These are phyloP conservation scores for Exophiala aquamarina DNA, from an alignment of 2,329 filamentous ascomycete genomes.

Conservation along the genomic window DNA sequence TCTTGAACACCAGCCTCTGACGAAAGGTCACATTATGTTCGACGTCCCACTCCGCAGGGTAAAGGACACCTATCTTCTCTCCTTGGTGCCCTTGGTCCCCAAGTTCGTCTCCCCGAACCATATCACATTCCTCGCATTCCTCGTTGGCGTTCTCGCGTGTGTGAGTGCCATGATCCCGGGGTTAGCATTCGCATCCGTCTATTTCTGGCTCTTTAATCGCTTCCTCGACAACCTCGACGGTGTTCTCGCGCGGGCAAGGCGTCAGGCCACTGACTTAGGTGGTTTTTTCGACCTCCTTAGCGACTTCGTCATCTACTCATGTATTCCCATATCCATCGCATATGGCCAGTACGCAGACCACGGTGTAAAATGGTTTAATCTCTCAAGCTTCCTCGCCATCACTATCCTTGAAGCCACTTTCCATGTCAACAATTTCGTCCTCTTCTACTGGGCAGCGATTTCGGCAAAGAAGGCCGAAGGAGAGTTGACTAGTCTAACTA, in stretches of 20 bases:
- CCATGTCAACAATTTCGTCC: slow-evolving; percentile 34
- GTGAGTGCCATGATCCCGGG: not conserved
- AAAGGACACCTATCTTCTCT: not conserved
- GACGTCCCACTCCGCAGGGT: not conserved
- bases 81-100: not conserved
- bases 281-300: slow-evolving; percentile 31
- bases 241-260: slow-evolving; percentile 26
- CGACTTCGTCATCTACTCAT: slow-evolving; percentile 33
- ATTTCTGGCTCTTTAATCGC: slow-evolving; percentile 29
- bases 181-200: not conserved
- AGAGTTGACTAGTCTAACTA: slow-evolving; percentile 32
- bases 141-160: not conserved
- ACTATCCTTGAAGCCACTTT: slow-evolving; percentile 29
- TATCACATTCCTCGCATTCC: not conserved
- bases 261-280: slow-evolving; percentile 25
- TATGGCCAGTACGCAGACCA: slow-evolving; percentile 7
- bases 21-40: not conserved
- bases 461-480: slow-evolving; percentile 24
- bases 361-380: not conserved
- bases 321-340: slow-evolving; percentile 28
- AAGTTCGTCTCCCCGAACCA: not conserved
- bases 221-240: slow-evolving; percentile 31
- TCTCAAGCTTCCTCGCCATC: slow-evolving; percentile 22
- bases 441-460: slow-evolving; percentile 31
- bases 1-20: not conserved